Base-by-base conservation (phyloP, 208 protist species). In the Trypanosoma boissoni region DNA sequence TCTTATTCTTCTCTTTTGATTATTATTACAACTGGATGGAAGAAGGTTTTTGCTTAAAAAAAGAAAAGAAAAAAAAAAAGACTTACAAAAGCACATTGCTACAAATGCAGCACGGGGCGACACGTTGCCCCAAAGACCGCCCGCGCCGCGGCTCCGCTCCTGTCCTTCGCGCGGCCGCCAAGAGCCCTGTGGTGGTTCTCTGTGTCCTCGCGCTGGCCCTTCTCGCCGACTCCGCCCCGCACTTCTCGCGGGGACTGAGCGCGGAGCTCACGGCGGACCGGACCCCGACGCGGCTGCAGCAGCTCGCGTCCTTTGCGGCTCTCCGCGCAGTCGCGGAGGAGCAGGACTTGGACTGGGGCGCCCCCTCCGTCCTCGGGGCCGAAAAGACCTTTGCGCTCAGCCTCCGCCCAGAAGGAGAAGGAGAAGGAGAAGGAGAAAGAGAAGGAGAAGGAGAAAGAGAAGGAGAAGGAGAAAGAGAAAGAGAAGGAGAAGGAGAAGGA, bases 331-430 rank as follows among this genome's bases (percentile, higher is more conserved):
- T 78, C 1, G 83, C 79, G 29, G 79, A 91, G 64, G 80, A 87
- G 69, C 72, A 91, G 49, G 51, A 87, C 9, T 68, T 90, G 9
- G 74, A 84, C 63, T 90, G 83, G 76, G 83, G 78, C 16, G 70
- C 74, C 21, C 62, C 56, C 34, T 45, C 48, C 9, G 27, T n/a
- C 14, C 37, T 76, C 32, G 27, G 23, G 12, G 39, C 44, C 26
- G 20, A 31, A 21, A 46, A 63, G 27, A n/a, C 44, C 37, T 42
- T 37, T 50, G 24, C n/a, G 21, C 53, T 48, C 18, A 39, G 27
- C 52, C 29, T n/a, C 32, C 10, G 2, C 44, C 14, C 4, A 26
- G 18, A 51, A 41, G 14, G 26, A 5, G 12, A 64, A 41, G 43
- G 29, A 41, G 8, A 12, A 49, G 58, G 14, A 46, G 63, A 29